Conservation (phyloP, 768 basidiomycete genomes). For the Naganishia antarctica region DNA sequence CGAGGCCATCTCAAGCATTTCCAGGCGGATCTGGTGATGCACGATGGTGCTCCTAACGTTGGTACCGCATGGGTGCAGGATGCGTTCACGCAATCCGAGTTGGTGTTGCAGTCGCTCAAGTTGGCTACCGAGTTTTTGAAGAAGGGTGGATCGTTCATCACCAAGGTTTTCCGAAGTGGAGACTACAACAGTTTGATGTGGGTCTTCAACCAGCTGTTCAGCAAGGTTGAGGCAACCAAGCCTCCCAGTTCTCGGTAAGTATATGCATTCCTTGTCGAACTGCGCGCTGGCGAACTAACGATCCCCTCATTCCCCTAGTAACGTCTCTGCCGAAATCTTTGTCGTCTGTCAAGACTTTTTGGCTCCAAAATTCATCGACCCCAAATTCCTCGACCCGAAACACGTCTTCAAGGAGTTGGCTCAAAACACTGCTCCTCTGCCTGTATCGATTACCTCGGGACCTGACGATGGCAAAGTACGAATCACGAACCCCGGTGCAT, state of each 20-base stretch:
- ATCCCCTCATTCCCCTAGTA: slow-evolving; percentile 55
- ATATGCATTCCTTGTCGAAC: slow-evolving; percentile 54
- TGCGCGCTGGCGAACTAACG: not conserved
- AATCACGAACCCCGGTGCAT: slow-evolving; percentile 49
- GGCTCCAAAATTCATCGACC: slow-evolving; percentile 91
- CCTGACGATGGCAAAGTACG: slow-evolving; percentile 23
- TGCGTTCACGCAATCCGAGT: slow-evolving; percentile 92
- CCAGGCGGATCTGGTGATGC: slow-evolving; percentile 97
- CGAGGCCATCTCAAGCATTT: slow-evolving; percentile 89
- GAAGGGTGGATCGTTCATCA: slow-evolving; percentile 92
- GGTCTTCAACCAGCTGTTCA: slow-evolving; percentile 96
- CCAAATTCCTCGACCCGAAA: slow-evolving; percentile 93
- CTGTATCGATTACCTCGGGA: slow-evolving; percentile 37
- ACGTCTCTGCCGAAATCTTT: slow-evolving; percentile 99
- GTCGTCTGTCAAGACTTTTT: slow-evolving; percentile 94
- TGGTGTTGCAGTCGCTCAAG: slow-evolving; percentile 90
- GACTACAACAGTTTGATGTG: slow-evolving; percentile 98
- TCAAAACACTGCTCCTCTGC: slow-evolving; percentile 45
- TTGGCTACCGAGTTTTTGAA: slow-evolving; percentile 89
- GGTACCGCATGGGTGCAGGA: slow-evolving; percentile 99
- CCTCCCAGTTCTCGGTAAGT: slow-evolving; percentile 73
- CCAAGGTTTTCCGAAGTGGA: slow-evolving; percentile 95
- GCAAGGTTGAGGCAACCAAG: slow-evolving; percentile 95
- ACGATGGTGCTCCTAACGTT: slow-evolving; percentile 99
- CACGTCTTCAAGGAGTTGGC: slow-evolving; percentile 94